Base-by-base conservation (phyloP, 2,329 filamentous ascomycete genomes). In the Cryphonectria naterciae region DNA sequence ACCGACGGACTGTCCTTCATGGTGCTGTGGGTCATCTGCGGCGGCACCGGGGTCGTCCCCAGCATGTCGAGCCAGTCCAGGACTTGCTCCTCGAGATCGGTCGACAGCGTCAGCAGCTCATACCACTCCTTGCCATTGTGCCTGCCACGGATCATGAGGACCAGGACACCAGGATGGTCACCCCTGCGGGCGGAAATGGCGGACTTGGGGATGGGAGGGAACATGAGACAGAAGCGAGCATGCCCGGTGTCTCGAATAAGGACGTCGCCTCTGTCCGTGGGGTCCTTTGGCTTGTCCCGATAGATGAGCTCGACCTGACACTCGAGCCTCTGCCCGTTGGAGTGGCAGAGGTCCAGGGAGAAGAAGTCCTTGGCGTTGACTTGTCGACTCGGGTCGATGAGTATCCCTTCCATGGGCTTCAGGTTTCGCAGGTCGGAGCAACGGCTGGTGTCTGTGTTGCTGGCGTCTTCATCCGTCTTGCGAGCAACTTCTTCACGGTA, bases 301-400 rank as follows among this genome's bases (percentile, higher is more conserved):
- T 95, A 88, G 19, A 98, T 86, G 41, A 99, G 79, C 79, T 99
- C 96, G 22, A 97, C 89, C 75, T 93, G 92, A 78, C 96, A 98
- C 76, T 94, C 93, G 61, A 99, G 86, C 72, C 94, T 87, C 79
- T 98, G 95, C 1, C 95, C 95, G 77, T 89, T 97, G 1, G 95
- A 97, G 80, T 99, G 96, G 66, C 88, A 86, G 19, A 99, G 82
- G 72, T 95, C 91, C 75, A 99, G 85, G 70, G 92, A 92, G 79
- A 99, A 99, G 75, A 92, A 90, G 79, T 99, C 96, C 77, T 97
- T 92, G 62, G 95, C 95, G 74, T 89, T 91, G 58, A 99, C 97
- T 77, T 95, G 93, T 69, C 94, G 90, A 54, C 84, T 87, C n/a
- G 88, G 86, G 77, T 97, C 91, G 69, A 98, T 91, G 60, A 83